Base-by-base conservation (phyloP, 257 asterid genomes). In the Capsicum pubescens region DNA sequence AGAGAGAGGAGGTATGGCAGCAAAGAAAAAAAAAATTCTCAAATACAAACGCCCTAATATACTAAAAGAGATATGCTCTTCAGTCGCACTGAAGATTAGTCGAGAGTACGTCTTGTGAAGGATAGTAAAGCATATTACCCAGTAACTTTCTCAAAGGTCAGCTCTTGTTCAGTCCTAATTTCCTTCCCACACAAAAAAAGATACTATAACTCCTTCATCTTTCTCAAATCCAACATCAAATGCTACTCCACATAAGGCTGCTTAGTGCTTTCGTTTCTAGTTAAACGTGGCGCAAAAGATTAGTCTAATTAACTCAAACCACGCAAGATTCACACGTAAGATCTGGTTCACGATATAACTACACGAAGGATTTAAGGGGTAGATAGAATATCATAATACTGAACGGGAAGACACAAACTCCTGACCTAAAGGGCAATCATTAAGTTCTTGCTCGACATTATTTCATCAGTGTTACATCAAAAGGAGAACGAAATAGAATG, bases 401-500 rank as follows among this genome's bases (percentile, higher is more conserved):
- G 16, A 19, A 54, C 17, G 66, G 54, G 54, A 52, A 36, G 17
- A 82, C 35, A 50, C 7, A 61, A 81, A 81, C 39, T 67, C 57
- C 54, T 39, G 68, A 15, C 58, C 56, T 57, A 19, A 79, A 79
- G 54, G 55, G 50, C 36, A 58, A 58, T 9, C 55, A n/a, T 58
- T 39, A 16, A 16, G 57, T 16, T 36, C 17, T 58, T 36, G 52
- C 19, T 61, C 69, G 11, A 46, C 71, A 58, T 39, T 72, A 85
- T 8, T 16, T 35, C 77, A 32, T 39, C 56, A 4, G 55, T 11
- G 70, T 79, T n/a, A 11, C 5, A 26, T 50, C 54, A 42, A 39
- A 84, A 63, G 16, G 26, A 69, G 12, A 79, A 36, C 39, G 67
- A 84, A 79, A 60, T 9, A 21, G 12, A 84, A 64, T 17, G 54